Conservation (phyloP, 345 rosid species). For the Excoecaria agallocha region DNA sequence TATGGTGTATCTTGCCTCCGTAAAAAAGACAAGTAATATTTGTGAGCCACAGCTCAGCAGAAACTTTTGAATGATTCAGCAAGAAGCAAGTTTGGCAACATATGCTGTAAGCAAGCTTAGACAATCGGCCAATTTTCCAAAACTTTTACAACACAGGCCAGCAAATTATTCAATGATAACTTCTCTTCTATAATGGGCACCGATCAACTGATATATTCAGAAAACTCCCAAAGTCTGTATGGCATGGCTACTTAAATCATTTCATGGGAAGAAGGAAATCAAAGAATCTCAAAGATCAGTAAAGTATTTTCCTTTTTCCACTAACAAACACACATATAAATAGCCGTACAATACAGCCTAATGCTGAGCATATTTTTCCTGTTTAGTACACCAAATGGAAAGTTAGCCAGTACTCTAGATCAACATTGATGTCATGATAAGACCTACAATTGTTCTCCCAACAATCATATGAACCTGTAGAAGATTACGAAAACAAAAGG, state of each 20-base stretch:
- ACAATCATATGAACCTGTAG: neutral
- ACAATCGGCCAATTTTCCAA: neutral
- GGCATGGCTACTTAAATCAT: neutral
- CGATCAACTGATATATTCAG: neutral
- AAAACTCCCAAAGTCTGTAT: neutral
- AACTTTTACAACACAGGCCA: neutral
- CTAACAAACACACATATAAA: neutral
- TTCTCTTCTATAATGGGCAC: neutral
- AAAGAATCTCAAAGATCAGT: neutral
- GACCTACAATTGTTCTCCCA: constrained; percentile 6
- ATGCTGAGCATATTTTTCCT: neutral
- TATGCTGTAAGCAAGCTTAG: neutral
- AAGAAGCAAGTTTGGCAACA: neutral
- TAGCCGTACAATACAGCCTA: neutral
- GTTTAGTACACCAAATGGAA: neutral
- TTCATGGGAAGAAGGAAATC: neutral
- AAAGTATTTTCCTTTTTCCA: neutral
- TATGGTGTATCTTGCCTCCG: neutral
- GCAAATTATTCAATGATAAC: neutral
- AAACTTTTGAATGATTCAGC: neutral
- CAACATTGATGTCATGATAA: neutral
- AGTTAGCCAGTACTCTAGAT: neutral
- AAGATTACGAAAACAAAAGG: neutral
- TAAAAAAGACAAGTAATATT: neutral
- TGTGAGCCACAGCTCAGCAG: neutral